A percentile compares a stretch with the other conserved stretches of the same genome.
phyloP scores from a whole-genome alignment of 805 yeast genomes.

The Myxozyma geophila region DNA sequence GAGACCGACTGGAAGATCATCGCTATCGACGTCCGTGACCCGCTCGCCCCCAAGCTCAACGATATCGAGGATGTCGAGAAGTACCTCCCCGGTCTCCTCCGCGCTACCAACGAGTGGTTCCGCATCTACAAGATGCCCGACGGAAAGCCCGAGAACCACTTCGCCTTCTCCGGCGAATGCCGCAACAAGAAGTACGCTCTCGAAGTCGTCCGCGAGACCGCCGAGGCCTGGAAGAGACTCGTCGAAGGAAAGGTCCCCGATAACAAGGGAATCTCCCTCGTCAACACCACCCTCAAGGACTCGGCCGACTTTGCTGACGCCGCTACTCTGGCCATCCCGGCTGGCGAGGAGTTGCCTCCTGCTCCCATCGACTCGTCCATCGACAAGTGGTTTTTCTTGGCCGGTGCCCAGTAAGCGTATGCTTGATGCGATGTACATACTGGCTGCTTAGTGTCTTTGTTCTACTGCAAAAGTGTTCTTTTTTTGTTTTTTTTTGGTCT shows the following conservation, averaged over 20 bases:
- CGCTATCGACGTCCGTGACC: constrained; percentile 85
- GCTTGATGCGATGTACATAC: neutral
- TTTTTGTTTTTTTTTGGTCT: neutral
- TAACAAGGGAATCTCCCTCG: constrained; percentile 69
- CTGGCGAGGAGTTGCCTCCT: constrained; percentile 58
- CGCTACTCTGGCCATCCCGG: constrained; percentile 62
- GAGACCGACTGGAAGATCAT: constrained; percentile 98
- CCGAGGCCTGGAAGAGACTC: constrained; percentile 80
- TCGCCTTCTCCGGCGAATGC: constrained; percentile 95
- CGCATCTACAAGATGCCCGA: constrained; percentile 97
- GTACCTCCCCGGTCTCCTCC: constrained; percentile 88
- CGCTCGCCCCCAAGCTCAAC: constrained; percentile 81
- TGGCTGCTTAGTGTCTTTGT: no score
- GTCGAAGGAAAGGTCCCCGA: constrained; percentile 59
- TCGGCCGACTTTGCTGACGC: constrained; percentile 59
- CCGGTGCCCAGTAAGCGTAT: constrained; percentile 42
- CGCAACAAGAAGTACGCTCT: constrained; percentile 85
- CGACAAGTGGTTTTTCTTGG: constrained; percentile 98
- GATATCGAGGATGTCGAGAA: constrained; percentile 90
- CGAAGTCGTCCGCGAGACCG: constrained; percentile 79
- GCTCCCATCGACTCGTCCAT: constrained; percentile 95
- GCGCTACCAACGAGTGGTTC: constrained; percentile 98
- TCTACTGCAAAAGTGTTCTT: no score
- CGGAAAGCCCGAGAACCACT: constrained; percentile 95
- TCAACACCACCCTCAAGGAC: constrained; percentile 71